These are phyloP conservation scores for Blastocystis sp. DNA, from an alignment of 352 stramenopile species.

Conservation along the genomic window DNA sequence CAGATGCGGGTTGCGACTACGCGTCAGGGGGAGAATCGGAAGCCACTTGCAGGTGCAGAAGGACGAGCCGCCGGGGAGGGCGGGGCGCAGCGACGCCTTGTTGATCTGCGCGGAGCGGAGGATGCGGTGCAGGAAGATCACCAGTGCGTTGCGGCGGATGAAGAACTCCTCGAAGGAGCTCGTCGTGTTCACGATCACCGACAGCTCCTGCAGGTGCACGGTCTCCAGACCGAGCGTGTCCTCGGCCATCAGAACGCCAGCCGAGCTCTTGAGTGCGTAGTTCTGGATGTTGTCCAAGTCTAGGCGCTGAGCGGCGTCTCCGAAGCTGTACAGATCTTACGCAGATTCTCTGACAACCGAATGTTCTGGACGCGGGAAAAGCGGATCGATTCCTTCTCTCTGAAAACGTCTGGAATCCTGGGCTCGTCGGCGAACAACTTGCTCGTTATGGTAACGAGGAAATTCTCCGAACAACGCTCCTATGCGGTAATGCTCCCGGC, in stretches of 20 bases:
- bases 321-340: slow-evolving; percentile 53
- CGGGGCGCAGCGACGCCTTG: slow-evolving; percentile 40
- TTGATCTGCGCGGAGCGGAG: slow-evolving; percentile 69
- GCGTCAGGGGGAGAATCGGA: not conserved
- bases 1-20: slow-evolving; percentile 64
- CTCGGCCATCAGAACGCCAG: slow-evolving; percentile 52
- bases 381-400: slow-evolving; percentile 67
- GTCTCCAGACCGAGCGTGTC: slow-evolving; percentile 69
- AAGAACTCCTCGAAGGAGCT: slow-evolving; percentile 70
- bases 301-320: not conserved
- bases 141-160: slow-evolving; percentile 67
- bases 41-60: slow-evolving; percentile 67
- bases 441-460: slow-evolving; percentile 51
- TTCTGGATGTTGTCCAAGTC: slow-evolving; percentile 69
- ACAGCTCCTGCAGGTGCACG: slow-evolving; percentile 67
- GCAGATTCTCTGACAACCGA: slow-evolving; percentile 58
- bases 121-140: slow-evolving; percentile 69
- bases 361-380: slow-evolving; percentile 69
- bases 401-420: slow-evolving; percentile 40
- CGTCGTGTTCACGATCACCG: slow-evolving; percentile 66
- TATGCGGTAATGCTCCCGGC: not conserved
- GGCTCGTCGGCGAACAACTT: slow-evolving; percentile 67
- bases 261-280: slow-evolving; percentile 39
- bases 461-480: slow-evolving; percentile 67
- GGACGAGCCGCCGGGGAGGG: slow-evolving; percentile 30